Evolutionary conservation across 2,329 filamentous ascomycete genomes (phyloP).

Genomic region (Ceratocystiopsis minuta): DNA sequence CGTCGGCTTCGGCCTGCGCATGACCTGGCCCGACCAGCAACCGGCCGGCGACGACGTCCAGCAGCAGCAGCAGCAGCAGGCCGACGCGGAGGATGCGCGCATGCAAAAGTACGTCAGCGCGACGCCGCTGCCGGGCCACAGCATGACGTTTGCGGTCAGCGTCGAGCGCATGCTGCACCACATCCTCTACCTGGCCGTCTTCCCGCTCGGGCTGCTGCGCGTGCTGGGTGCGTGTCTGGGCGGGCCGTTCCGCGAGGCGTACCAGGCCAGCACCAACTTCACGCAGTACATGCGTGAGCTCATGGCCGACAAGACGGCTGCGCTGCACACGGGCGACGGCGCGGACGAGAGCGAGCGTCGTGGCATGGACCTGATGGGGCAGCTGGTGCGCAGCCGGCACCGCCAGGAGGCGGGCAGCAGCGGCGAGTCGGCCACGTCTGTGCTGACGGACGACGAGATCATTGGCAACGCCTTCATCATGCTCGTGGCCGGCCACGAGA

Average conservation of each 20-base stretch:
- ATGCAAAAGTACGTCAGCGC: conserved; percentile 30
- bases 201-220: conserved; percentile 38
- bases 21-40: conserved; percentile 45
- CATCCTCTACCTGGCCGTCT: conserved; percentile 42
- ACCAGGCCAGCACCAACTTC: conserved; percentile 43
- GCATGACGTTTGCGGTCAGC: conserved; percentile 47
- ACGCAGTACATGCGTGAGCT: conserved; percentile 52
- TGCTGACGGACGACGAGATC: conserved; percentile 45
- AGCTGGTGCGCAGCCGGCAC: conserved; percentile 27
- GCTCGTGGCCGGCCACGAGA: conserved; percentile 63
- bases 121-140: conserved; percentile 32
- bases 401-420: conserved; percentile 13
- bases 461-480: conserved; percentile 54
- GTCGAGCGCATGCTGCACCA: conserved; percentile 43
- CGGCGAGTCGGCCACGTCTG: conserved; percentile 1
- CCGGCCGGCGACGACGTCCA: conserved; percentile 20
- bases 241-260: conserved; percentile 27
- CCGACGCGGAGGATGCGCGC: conserved; percentile 23
- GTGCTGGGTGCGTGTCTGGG: conserved; percentile 28
- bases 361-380: conserved; percentile 32
- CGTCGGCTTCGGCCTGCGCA: conserved; percentile 50
- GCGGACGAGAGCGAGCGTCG: conserved; percentile 22
- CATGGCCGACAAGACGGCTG: conserved; percentile 40
- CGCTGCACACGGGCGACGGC: conserved; percentile 10
- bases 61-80: conserved; percentile 4